Evolutionary conservation across 1,139 yeast species (phyloP).

Genomic region (Magnusiomyces paraingens): DNA sequence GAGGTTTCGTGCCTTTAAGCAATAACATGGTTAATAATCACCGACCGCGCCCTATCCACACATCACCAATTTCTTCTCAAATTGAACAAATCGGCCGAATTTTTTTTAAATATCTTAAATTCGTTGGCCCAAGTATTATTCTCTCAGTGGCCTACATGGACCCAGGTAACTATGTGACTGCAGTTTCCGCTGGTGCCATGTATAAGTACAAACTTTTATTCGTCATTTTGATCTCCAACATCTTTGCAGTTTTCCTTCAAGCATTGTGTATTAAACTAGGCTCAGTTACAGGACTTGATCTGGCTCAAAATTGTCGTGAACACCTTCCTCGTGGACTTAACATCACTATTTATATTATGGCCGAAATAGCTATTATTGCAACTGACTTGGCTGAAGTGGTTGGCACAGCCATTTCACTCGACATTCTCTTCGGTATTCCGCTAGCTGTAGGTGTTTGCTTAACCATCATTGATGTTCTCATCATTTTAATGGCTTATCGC

Average conservation of each 20-base stretch:
- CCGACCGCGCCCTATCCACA: constrained; percentile 2
- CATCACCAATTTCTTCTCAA: neutral
- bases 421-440: constrained; percentile 61
- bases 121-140: constrained; percentile 74
- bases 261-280: constrained; percentile 68
- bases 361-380: constrained; percentile 76
- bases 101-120: constrained; percentile 46
- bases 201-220: constrained; percentile 58
- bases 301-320: constrained; percentile 62
- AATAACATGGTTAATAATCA: neutral
- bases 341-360: constrained; percentile 52
- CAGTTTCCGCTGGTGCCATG: constrained; percentile 69
- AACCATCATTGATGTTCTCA: constrained; percentile 64
- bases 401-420: constrained; percentile 80
- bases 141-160: constrained; percentile 77
- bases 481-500: constrained; percentile 67
- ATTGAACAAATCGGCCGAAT: constrained; percentile 12
- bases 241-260: constrained; percentile 71
- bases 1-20: neutral
- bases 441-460: constrained; percentile 72
- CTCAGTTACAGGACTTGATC: constrained; percentile 71
- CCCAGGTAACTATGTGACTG: constrained; percentile 82
- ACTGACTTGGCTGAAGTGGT: constrained; percentile 85
- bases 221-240: constrained; percentile 57
- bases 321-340: constrained; percentile 59